Conservation (phyloP, 2,329 filamentous ascomycete species). For the Exophiala xenobiotica region DNA sequence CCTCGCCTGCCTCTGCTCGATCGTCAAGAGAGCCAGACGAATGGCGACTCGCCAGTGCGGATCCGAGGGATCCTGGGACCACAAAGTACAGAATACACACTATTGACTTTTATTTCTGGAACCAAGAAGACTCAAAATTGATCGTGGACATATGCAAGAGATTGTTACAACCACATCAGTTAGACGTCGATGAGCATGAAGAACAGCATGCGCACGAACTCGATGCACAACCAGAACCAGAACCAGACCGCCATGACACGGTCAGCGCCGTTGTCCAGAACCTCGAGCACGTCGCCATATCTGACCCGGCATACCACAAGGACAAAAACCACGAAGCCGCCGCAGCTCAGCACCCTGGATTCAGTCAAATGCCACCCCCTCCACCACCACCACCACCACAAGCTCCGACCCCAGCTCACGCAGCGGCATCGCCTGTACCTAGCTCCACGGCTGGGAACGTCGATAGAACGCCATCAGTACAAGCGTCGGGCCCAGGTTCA, state of each 20-base stretch:
- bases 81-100: conserved; percentile 60
- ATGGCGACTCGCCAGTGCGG: conserved; percentile 58
- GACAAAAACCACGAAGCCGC: conserved; percentile 39
- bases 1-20: conserved; percentile 31
- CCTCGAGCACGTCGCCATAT: conserved; percentile 61
- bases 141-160: conserved; percentile 50
- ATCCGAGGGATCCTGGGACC: conserved; percentile 53
- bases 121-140: conserved; percentile 55
- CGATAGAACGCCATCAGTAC: conserved; percentile 9
- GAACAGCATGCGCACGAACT: conserved; percentile 31
- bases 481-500: background rate
- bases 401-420: conserved; percentile 5
- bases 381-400: conserved; percentile 20
- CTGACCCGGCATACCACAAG: conserved; percentile 50
- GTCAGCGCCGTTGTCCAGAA: conserved; percentile 63
- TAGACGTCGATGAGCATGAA: conserved; percentile 52
- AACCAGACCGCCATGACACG: conserved; percentile 17
- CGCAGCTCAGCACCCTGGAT: conserved; percentile 23
- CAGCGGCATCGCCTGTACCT: conserved; percentile 20
- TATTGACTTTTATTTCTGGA: conserved; percentile 66
- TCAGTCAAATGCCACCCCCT: conserved; percentile 30
- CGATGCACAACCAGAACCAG: conserved; percentile 30
- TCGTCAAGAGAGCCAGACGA: conserved; percentile 39
- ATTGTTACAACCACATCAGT: conserved; percentile 39
- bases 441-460: conserved; percentile 10